These are phyloP conservation scores for Cladophialophora yegresii DNA, from an alignment of 2,329 filamentous ascomycete species.

Conservation along the genomic window DNA sequence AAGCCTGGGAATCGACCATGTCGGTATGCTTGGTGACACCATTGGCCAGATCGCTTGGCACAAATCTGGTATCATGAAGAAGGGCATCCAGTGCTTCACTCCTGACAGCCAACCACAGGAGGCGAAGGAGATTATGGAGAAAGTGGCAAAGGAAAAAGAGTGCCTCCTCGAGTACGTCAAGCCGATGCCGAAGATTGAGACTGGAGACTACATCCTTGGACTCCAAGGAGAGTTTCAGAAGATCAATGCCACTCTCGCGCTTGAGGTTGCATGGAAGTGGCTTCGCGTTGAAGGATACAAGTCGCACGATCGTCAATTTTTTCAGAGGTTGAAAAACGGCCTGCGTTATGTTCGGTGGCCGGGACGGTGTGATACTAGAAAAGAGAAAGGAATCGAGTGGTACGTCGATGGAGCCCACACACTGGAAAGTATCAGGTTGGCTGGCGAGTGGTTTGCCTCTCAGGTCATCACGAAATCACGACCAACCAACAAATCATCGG, in stretches of 20 bases:
- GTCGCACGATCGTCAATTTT: conserved; percentile 4
- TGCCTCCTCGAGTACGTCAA: conserved; percentile 48
- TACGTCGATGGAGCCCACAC: conserved; percentile 88
- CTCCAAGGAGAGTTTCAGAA: conserved; percentile 65
- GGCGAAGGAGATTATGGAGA: conserved; percentile 58
- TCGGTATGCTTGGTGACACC: conserved; percentile 74
- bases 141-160: conserved; percentile 56
- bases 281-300: conserved; percentile 43
- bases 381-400: conserved; percentile 65
- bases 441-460: conserved; percentile 73
- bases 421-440: conserved; percentile 74
- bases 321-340: conserved; percentile 59
- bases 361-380: conserved; percentile 74
- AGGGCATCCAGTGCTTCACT: conserved; percentile 63
- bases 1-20: conserved; percentile 82
- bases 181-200: conserved; percentile 50
- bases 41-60: conserved; percentile 87
- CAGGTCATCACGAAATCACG: conserved; percentile 50
- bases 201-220: conserved; percentile 56
- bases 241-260: conserved; percentile 62
- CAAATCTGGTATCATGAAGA: conserved; percentile 84
- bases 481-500: conserved; percentile 28
- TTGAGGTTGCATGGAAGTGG: conserved; percentile 51
- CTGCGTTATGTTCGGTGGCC: conserved; percentile 68
- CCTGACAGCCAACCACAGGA: conserved; percentile 54